A percentile compares a stretch with the other conserved stretches of the same genome.
Evolutionary conservation across 305 asterid genomes (phyloP).

Genomic region (Fraxinus sp.): DNA sequence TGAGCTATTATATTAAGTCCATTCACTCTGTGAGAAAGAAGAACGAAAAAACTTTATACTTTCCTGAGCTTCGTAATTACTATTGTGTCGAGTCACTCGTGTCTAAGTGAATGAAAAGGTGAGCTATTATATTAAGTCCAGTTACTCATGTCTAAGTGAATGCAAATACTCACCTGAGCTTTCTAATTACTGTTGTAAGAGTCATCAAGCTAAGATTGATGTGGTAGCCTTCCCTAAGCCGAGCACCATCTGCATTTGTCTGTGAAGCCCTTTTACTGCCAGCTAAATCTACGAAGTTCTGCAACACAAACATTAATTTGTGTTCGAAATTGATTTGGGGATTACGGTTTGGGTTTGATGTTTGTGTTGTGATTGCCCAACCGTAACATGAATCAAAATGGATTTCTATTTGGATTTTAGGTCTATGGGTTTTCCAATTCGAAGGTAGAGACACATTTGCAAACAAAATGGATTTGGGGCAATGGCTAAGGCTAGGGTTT

Average conservation of each 20-base stretch:
- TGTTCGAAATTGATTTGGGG: no score
- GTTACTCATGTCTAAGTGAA: constrained; percentile 1
- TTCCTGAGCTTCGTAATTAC: background rate
- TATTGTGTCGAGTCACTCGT: no score
- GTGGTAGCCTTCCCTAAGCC: constrained; percentile 98
- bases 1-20: background rate
- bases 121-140: no score
- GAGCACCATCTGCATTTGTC: constrained; percentile 86
- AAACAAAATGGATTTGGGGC: no score
- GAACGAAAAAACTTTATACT: background rate
- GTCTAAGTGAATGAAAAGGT: no score
- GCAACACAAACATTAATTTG: constrained; percentile 22
- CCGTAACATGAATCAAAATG: no score
- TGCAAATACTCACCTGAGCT: constrained; percentile 60
- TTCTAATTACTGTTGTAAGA: constrained; percentile 89
- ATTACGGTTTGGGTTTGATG: no score
- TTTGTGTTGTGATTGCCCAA: no score
- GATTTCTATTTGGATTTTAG: no score
- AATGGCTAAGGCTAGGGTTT: no score
- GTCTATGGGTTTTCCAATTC: no score
- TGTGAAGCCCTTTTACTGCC: constrained; percentile 95
- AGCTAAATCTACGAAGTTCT: constrained; percentile 95
- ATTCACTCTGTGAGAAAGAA: background rate
- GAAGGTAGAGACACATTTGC: no score
- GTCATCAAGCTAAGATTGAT: constrained; percentile 98